Evolutionary conservation across 768 basidiomycete species (phyloP).

Genomic region (Fistulinella prunicolor): DNA sequence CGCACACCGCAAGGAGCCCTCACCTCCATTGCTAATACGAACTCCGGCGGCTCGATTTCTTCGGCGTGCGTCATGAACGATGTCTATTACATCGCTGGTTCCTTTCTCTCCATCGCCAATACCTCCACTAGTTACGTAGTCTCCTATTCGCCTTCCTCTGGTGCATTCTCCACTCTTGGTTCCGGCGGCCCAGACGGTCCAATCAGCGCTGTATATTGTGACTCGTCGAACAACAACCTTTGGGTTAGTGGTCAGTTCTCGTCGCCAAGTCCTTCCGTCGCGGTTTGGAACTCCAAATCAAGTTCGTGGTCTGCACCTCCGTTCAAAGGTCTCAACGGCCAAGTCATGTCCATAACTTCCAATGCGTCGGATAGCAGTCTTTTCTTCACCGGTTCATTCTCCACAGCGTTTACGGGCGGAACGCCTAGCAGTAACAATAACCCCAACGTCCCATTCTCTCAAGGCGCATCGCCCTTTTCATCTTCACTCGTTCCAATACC

Average conservation of each 20-base stretch:
- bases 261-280: constrained; percentile 63
- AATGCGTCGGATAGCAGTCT: constrained; percentile 70
- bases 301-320: constrained; percentile 73
- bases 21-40: constrained; percentile 69
- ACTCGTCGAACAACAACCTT: constrained; percentile 56
- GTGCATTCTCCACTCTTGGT: constrained; percentile 59
- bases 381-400: constrained; percentile 87
- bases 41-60: constrained; percentile 71
- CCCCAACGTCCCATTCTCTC: constrained; percentile 80
- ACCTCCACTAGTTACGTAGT: constrained; percentile 68
- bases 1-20: constrained; percentile 66
- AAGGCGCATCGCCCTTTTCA: constrained; percentile 81
- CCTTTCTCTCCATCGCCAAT: constrained; percentile 69
- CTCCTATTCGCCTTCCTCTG: constrained; percentile 62
- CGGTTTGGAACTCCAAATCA: constrained; percentile 63
- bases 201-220: constrained; percentile 77
- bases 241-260: constrained; percentile 82
- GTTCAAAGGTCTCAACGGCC: constrained; percentile 73
- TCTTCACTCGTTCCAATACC: constrained; percentile 86
- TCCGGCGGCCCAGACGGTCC: constrained; percentile 70
- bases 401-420: constrained; percentile 64
- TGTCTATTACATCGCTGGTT: constrained; percentile 78
- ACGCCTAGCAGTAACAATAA: constrained; percentile 61
- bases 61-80: constrained; percentile 70
- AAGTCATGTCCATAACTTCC: constrained; percentile 73